Percentiles rank a stretch among this genome's conserved stretches.
Conservation (phyloP, 2,329 filamentous ascomycete species). For the Aotearoamyces nothofagi region DNA sequence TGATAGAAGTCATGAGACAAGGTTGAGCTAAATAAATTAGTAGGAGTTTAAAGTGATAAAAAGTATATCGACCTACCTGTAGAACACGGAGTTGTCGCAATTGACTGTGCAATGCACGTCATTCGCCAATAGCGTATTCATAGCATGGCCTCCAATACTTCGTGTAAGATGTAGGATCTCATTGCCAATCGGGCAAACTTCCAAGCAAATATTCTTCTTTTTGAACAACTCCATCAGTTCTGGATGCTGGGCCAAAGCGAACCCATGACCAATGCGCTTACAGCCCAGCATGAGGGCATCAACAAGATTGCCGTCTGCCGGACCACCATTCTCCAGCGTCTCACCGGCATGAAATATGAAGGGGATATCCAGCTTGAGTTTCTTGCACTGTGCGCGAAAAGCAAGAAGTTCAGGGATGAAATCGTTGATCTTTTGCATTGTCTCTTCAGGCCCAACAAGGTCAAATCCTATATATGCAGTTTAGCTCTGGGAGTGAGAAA, state of each 20-base stretch:
- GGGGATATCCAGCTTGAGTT: slow-evolving; percentile 37
- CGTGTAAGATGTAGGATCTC: slow-evolving; percentile 55
- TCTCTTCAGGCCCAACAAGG: slow-evolving; percentile 51
- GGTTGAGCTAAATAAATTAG: slow-evolving; percentile 32
- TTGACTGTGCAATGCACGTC: slow-evolving; percentile 53
- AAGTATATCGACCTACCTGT: slow-evolving; percentile 35
- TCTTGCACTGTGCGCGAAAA: slow-evolving; percentile 36
- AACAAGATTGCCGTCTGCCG: slow-evolving; percentile 47
- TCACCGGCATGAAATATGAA: slow-evolving; percentile 62
- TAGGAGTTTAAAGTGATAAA: not conserved
- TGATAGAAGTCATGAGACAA: slow-evolving; percentile 63
- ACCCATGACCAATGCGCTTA: slow-evolving; percentile 56
- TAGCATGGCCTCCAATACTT: slow-evolving; percentile 44
- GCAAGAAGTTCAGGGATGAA: slow-evolving; percentile 38
- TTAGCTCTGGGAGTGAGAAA: not conserved
- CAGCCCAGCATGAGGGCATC: slow-evolving; percentile 48
- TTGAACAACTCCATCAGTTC: slow-evolving; percentile 46
- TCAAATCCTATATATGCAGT: slow-evolving; percentile 39
- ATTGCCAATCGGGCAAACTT: slow-evolving; percentile 59
- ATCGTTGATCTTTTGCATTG: slow-evolving; percentile 42
- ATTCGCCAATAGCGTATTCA: slow-evolving; percentile 48
- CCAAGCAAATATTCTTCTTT: slow-evolving; percentile 41
- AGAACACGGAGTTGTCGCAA: slow-evolving; percentile 56
- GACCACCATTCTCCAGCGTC: slow-evolving; percentile 47
- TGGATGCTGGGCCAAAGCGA: slow-evolving; percentile 46